Conservation (phyloP, 225 moss, liverwort and hornwort genomes). For the Pseudisothecium myosuroides region DNA sequence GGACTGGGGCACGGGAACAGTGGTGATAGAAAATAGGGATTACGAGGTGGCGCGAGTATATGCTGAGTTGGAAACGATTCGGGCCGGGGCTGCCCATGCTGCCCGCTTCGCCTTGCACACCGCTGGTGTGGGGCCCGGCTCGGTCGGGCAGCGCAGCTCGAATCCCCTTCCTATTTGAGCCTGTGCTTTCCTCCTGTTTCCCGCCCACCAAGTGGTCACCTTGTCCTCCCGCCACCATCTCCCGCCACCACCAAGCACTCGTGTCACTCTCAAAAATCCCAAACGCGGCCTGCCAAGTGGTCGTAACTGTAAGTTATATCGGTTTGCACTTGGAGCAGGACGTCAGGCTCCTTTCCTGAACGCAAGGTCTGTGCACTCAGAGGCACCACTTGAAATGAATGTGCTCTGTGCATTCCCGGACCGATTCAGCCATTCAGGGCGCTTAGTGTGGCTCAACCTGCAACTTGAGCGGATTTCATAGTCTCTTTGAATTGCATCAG, state of each 20-base stretch:
- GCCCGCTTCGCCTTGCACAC: background rate
- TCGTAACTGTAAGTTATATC: background rate
- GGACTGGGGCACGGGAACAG: background rate
- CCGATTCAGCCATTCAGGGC: too few relatives aligned
- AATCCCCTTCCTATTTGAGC: background rate
- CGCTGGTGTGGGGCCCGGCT: background rate
- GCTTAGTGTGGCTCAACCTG: background rate
- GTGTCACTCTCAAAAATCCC: background rate
- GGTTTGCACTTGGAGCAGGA: background rate
- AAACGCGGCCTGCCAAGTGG: background rate
- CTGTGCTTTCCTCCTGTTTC: background rate
- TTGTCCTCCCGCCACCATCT: background rate
- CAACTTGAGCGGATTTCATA: background rate
- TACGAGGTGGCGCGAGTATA: background rate
- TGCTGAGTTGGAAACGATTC: background rate
- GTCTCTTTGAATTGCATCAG: too few relatives aligned
- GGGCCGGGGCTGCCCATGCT: background rate
- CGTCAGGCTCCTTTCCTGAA: background rate
- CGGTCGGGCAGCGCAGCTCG: background rate
- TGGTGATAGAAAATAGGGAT: background rate
- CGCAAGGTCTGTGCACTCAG: background rate
- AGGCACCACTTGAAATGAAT: background rate
- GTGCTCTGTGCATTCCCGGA: background rate
- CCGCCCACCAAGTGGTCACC: background rate
- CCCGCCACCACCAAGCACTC: background rate